phyloP scores from a whole-genome alignment of 495 filamentous ascomycete species.

The Penicillium atrosanguineum region DNA sequence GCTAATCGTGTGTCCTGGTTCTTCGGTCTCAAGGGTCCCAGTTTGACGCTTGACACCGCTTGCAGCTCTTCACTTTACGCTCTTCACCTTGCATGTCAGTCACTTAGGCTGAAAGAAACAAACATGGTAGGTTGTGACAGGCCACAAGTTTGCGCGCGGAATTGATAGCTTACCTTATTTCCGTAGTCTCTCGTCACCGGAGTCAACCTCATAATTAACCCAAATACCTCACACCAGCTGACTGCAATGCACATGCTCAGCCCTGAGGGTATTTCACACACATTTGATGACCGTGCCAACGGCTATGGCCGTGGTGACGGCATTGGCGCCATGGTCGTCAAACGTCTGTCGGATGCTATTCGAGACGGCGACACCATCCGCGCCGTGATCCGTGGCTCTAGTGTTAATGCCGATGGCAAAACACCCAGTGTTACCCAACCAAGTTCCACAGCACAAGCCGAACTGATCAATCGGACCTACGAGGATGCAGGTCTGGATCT shows the following conservation, averaged over 20 bases:
- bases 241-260: not conserved
- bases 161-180: not conserved
- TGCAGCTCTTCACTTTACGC: not conserved
- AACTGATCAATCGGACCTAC: constrained; percentile 25
- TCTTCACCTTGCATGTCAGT: constrained; percentile 4
- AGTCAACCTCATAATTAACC: constrained; percentile 8
- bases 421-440: constrained; percentile 31
- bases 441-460: constrained; percentile 9
- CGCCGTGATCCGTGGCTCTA: constrained; percentile 29
- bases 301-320: constrained; percentile 57
- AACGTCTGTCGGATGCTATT: constrained; percentile 25
- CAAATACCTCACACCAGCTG: not conserved
- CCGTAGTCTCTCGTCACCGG: not conserved
- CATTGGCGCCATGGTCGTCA: constrained; percentile 30
- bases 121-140: constrained; percentile 1
- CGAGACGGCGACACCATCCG: constrained; percentile 1
- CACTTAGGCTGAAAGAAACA: not conserved
- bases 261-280: not conserved
- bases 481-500: constrained; percentile 17
- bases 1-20: constrained; percentile 5
- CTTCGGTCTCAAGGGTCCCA: constrained; percentile 3
- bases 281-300: not conserved
- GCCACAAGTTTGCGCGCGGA: not conserved
- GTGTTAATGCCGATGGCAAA: constrained; percentile 49
- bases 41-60: constrained; percentile 2